Evolutionary conservation across 2,329 filamentous ascomycete species (phyloP), one percentile per base, ranked within the genome.

Genomic region (Colletotrichum sp.): DNA sequence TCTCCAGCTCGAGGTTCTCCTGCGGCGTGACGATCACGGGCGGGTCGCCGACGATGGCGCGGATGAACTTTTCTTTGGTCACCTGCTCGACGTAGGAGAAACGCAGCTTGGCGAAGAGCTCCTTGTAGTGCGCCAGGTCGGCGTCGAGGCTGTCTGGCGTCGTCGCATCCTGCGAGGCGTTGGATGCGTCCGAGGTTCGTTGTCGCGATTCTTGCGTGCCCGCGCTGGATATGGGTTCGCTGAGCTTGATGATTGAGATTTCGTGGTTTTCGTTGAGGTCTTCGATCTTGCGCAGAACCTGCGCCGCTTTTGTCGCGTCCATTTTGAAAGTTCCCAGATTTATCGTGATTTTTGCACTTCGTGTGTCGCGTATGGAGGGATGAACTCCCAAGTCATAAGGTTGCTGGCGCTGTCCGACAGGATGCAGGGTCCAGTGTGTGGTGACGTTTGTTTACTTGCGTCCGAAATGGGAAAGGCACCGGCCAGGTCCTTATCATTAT

Each of bases 81-180:
- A 99, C 96, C 88, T 99, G 97, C 86, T 99, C 97, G 80, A 98
- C 94, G 85, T 99, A 99, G 78, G 95, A 98, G 88, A 99, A 99
- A 80, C 96, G 95, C 52, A 99, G 90, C 86, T 99, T 99, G 57
- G 95, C 94, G 85, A 99, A 99, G 24, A 99, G 91, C 85, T 98
- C 96, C 86, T 95, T 95, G 87, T 99, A 98, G 85, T 99, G 96
- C 34, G 90, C 89, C 32, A 99, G 89, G 84, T 99, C 96, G 32
- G 95, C 95, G 78, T 95, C 93, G 9, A 99, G 89, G 21, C 93
- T 93, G 18, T 94, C 91, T 0, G 96, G 95, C 12, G 93, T 95
- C 21, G 92, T 91, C 76, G 90, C 92, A 78, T 93, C 92, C 77
- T 92, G 89, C 28, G 90, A 89, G 76, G 91, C 86, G 78, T 89